These are phyloP conservation scores for Leccinum pallidistipes DNA, from an alignment of 1,284 basidiomycete genomes.

Conservation along the genomic window DNA sequence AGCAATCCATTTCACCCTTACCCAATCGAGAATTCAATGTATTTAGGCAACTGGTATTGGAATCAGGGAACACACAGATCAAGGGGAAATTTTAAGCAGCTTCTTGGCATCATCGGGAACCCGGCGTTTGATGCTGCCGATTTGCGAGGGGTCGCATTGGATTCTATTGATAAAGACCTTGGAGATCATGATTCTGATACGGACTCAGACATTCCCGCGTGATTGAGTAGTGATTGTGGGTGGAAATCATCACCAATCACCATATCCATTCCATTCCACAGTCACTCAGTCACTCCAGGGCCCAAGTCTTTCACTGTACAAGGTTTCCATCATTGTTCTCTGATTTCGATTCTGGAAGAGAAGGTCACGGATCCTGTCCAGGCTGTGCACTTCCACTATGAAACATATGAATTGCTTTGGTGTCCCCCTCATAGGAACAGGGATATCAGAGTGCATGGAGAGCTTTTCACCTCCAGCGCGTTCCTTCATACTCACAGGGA, in stretches of 20 bases:
- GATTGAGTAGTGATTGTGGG: background rate
- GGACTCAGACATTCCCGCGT: background rate
- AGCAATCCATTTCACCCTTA: background rate
- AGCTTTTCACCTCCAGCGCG: too few species aligned
- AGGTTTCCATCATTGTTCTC: too few species aligned
- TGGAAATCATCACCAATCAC: background rate
- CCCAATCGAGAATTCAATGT: background rate
- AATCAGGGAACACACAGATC: background rate
- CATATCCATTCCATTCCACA: background rate
- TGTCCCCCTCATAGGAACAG: too few species aligned
- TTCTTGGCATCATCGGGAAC: background rate
- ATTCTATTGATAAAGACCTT: background rate
- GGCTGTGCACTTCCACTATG: too few species aligned
- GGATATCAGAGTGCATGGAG: too few species aligned
- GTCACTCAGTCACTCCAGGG: background rate
- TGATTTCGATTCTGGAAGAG: too few species aligned
- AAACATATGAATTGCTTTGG: too few species aligned
- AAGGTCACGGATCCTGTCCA: too few species aligned
- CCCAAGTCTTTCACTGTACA: background rate
- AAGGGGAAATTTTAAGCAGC: background rate
- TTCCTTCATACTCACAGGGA: too few species aligned
- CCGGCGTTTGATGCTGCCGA: background rate
- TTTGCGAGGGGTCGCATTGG: background rate
- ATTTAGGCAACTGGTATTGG: background rate
- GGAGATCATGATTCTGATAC: background rate